A percentile compares a stretch with the other conserved stretches of the same genome.
Conservation (phyloP, 1,284 basidiomycete species). For the Cutaneotrichosporon cavernicola region DNA sequence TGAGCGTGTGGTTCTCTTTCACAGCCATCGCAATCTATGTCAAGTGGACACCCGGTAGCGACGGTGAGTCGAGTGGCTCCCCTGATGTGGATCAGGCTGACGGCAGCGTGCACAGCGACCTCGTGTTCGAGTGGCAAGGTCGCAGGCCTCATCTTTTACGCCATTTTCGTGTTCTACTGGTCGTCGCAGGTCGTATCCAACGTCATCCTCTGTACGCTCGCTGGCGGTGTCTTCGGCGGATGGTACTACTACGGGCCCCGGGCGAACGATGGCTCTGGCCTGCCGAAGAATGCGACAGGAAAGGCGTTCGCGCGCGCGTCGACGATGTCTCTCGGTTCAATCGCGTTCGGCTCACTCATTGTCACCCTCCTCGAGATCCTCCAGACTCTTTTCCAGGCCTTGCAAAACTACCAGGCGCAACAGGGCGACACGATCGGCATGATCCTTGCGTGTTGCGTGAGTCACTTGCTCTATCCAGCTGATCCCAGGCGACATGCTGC, state of each 20-base stretch:
- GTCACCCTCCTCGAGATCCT: slow-evolving; percentile 81
- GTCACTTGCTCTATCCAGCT: slow-evolving; percentile 9
- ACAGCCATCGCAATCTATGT: slow-evolving; percentile 60
- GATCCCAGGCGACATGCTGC: slow-evolving; percentile 67
- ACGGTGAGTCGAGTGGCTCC: slow-evolving; percentile 55
- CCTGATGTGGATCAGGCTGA: slow-evolving; percentile 1
- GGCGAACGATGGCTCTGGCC: slow-evolving; percentile 32
- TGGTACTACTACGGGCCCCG: slow-evolving; percentile 53
- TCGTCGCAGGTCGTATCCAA: slow-evolving; percentile 72
- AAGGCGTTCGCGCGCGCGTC: slow-evolving; percentile 75
- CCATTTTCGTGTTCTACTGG: slow-evolving; percentile 80
- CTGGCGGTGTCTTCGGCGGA: slow-evolving; percentile 65
- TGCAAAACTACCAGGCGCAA: slow-evolving; percentile 66
- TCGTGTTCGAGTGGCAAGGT: slow-evolving; percentile 61
- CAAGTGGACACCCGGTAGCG: slow-evolving; percentile 73
- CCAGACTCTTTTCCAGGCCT: slow-evolving; percentile 64
- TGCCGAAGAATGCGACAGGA: slow-evolving; percentile 68
- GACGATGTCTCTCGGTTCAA: slow-evolving; percentile 80
- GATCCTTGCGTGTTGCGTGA: slow-evolving; percentile 64
- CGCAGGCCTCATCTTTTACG: slow-evolving; percentile 71
- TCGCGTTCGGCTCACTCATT: slow-evolving; percentile 84
- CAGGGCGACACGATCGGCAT: slow-evolving; percentile 74
- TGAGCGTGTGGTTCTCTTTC: slow-evolving; percentile 61
- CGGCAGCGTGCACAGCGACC: slow-evolving; percentile 47
- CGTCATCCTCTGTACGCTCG: slow-evolving; percentile 73